Evolutionary conservation across 225 moss, liverwort and hornwort species (phyloP).

Genomic region (Pleurozium schreberi): DNA sequence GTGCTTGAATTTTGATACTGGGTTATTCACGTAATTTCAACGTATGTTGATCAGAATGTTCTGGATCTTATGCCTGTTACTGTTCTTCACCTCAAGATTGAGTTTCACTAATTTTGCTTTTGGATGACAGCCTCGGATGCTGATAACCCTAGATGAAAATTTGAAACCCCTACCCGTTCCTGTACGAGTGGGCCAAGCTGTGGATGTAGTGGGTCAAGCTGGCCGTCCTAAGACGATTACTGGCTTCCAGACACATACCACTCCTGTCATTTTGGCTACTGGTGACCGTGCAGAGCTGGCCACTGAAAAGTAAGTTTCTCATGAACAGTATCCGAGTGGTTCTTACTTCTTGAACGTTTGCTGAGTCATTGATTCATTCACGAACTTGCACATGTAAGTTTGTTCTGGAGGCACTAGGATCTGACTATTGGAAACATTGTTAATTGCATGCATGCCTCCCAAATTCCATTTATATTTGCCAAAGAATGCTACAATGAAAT

Average conservation of each 20-base stretch:
- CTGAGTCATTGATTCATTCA: neutral
- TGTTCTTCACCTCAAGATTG: neutral
- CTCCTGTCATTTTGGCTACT: slow-evolving; percentile 95
- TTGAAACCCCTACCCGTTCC: slow-evolving; percentile 92
- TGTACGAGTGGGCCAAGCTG: slow-evolving; percentile 94
- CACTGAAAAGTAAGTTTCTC: slow-evolving; percentile 72
- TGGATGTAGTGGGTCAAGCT: slow-evolving; percentile 98
- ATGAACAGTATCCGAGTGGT: neutral
- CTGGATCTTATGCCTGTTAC: neutral
- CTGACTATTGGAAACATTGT: neutral
- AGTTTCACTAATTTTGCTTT: neutral
- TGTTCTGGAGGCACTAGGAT: neutral
- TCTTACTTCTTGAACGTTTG: neutral
- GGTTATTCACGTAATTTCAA: neutral
- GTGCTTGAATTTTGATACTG: neutral
- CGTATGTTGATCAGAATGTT: neutral
- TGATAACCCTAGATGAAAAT: slow-evolving; percentile 85
- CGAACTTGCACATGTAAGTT: neutral
- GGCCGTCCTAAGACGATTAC: slow-evolving; percentile 99
- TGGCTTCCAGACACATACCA: slow-evolving; percentile 96
- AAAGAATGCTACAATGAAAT: neutral
- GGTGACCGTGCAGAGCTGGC: slow-evolving; percentile 98
- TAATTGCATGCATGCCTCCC: neutral
- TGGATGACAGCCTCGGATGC: slow-evolving; percentile 86
- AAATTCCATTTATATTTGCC: neutral